A percentile compares a stretch with the other conserved stretches of the same genome.
Evolutionary conservation across 306 rosid genomes (phyloP).

Genomic region (Phaseolus lunatus): DNA sequence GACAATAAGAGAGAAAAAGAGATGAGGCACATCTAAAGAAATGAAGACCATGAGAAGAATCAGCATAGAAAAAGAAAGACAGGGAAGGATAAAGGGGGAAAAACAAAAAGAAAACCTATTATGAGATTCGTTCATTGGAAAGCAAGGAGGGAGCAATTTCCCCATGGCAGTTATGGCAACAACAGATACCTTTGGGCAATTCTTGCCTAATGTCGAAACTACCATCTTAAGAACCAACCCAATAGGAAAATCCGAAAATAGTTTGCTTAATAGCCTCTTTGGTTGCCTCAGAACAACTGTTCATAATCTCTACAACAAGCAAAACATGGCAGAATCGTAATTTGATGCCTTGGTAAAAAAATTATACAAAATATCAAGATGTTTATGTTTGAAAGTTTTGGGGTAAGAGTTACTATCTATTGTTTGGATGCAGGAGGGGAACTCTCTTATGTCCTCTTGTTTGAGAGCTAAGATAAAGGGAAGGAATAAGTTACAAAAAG

Average conservation of each 20-base stretch:
- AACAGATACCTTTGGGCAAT: too few species aligned
- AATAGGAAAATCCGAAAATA: not conserved
- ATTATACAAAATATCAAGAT: not conserved
- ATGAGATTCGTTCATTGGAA: too few species aligned
- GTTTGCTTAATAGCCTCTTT: not conserved
- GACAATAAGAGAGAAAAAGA: too few species aligned
- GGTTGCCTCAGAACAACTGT: not conserved
- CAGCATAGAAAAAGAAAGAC: too few species aligned
- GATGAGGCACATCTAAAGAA: too few species aligned
- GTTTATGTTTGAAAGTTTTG: slow-evolving; percentile 3
- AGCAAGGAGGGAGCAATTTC: too few species aligned
- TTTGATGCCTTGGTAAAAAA: not conserved
- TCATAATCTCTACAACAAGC: not conserved
- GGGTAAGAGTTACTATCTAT: not conserved
- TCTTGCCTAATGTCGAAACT: too few species aligned
- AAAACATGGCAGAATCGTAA: not conserved
- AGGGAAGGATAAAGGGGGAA: too few species aligned
- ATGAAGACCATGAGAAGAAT: too few species aligned
- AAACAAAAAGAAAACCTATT: too few species aligned
- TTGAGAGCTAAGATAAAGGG: slow-evolving; percentile 13
- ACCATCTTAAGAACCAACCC: too few species aligned
- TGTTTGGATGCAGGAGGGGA: not conserved
- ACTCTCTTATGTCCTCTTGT: not conserved
- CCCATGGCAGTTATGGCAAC: too few species aligned
- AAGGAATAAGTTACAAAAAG: not conserved